Base-by-base conservation (phyloP, 768 basidiomycete genomes). In the Hysterangium stoloniferum region DNA sequence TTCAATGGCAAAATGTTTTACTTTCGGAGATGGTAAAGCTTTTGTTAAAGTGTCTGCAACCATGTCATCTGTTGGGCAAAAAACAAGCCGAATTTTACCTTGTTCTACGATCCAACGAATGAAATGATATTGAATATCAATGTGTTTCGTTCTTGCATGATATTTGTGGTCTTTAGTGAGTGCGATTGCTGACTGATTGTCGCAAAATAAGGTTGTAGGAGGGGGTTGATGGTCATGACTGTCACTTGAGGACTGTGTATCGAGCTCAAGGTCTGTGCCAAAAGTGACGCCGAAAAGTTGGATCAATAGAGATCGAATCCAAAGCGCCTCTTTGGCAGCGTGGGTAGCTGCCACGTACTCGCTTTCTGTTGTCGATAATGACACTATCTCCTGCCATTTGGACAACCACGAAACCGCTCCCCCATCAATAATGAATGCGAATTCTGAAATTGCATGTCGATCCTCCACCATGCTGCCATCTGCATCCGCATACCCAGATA, bases 251-350 rank as follows among this genome's bases (percentile, higher is more conserved):
- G 43, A 66, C 65, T 13, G 60, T 57, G 52, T 64, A 71, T 6
- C 69, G 72, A 0, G 71, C 68, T 54, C 77, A n/a, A n/a, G 70
- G 4, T 61, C 63, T 0, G 66, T 71, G n/a, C n/a, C n/a, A 0
- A 71, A 76, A 0, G 63, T 55, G 0, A 75, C 58, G 19, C 73
- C 60, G 0, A 63, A 60, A 1, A 52, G 38, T 56, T 78, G 76
- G 40, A 66, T 62, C 42, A 66, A 43, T 62, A 0, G 68, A 66
- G 22, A 56, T 57, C 74, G 74, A 77, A 4, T 61, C 55, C 6
- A 77, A 58, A 4, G 67, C 58, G 4, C 66, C 70, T 0, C 68
- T 65, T 20, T 58, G 58, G 29, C 41, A 8, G 59, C 57, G 40
- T 62, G 56, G 1, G 56, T 51, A 31, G 57, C 32, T 4, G 60